phyloP scores from a whole-genome alignment of 108 stramenopile species.

The Nannochloropsis oceanica region DNA sequence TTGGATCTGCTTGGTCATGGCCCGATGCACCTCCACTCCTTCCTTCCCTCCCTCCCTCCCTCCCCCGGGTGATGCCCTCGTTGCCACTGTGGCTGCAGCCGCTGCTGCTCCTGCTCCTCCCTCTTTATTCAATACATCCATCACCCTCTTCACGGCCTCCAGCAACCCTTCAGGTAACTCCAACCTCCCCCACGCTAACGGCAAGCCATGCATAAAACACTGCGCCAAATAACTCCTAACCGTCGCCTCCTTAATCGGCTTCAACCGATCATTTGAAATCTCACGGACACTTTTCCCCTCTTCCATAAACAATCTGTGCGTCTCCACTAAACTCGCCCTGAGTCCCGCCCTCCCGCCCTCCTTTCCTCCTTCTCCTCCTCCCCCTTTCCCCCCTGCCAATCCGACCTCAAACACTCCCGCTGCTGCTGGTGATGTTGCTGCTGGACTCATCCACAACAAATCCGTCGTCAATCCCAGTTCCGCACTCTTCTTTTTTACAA shows the following conservation, averaged over 20 bases:
- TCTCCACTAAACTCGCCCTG: neutral
- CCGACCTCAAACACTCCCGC: neutral
- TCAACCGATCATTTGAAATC: neutral
- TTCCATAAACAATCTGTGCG: neutral
- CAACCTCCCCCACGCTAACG: neutral
- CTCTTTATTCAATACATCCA: neutral
- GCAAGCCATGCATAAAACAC: neutral
- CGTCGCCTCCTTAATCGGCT: neutral
- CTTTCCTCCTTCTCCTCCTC: no score
- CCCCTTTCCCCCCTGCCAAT: neutral
- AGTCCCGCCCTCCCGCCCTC: neutral
- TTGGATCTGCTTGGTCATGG: neutral
- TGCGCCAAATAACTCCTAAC: neutral
- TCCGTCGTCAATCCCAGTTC: neutral
- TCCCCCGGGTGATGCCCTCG: neutral
- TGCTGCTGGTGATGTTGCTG: neutral
- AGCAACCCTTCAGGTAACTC: neutral
- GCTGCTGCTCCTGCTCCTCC: neutral
- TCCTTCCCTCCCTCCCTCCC: neutral
- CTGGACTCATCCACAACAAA: neutral
- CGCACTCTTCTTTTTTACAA: neutral
- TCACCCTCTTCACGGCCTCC: neutral
- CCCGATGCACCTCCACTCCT: neutral
- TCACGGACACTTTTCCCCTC: neutral
- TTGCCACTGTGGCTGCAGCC: neutral